Evolutionary conservation across 495 filamentous ascomycete genomes (phyloP), one percentile per base, ranked within the genome.

Genomic region (Penicillium macrosclerotiorum): DNA sequence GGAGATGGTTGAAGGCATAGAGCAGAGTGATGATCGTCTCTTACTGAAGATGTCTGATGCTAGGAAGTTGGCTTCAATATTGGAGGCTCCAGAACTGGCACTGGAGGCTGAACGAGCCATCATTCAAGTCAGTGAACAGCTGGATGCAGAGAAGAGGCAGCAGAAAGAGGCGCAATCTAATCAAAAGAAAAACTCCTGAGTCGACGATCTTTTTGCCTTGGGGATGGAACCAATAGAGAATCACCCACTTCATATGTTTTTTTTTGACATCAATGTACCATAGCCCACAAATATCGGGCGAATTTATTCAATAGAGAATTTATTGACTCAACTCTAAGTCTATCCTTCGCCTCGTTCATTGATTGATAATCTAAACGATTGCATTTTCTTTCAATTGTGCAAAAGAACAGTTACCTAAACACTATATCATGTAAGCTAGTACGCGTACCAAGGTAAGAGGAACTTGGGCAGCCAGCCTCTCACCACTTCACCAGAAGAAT

Each of bases 51-150:
- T 76, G 48, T 74, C 65, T 32, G 60, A 84, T 48, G 76, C 76
- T 5, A 78, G 75, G 51, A 72, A 77, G 51, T 77, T 97, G 44
- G 83, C 87, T 14, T 67, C 82, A 33, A 76, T 81, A 1, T 66
- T 93, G n/a, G 75, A 88, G 8, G 72, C 95, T 18, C 90, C 92
- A 0, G 88, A 89, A 42, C 78, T 97, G 41, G 84, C 85, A 38
- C 67, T 87, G n/a, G 93, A 97, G 67, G 82, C 95, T 2, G 90
- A 96, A 56, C 74, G 92, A 20, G 92, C 92, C 3, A 85, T 93
- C 27, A 80, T 85, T 72, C 92, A 97, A 71, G 87, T 96, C 1
- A 80, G 90, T 57, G 78, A 76, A 45, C 76, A 80, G 27, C 66
- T 92, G 42, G 57, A 74, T 42, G 72, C 81, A 29, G 66, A 80